Conservation (phyloP, 768 basidiomycete genomes). For the Phylloporus arenicola region DNA sequence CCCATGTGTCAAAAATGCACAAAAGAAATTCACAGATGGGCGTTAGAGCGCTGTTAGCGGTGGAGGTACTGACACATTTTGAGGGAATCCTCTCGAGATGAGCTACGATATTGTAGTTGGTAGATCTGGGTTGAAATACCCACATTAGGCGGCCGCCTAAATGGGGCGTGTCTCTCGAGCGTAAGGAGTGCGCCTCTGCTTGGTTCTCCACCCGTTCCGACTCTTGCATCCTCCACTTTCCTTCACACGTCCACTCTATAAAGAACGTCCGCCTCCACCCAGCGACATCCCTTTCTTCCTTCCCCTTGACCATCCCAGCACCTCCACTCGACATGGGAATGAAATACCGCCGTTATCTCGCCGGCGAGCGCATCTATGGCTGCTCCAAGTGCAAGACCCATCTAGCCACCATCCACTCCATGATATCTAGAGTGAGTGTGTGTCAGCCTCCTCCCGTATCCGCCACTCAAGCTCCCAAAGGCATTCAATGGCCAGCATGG, state of each 20-base stretch:
- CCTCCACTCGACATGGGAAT: conserved; percentile 61
- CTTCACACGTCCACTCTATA: conserved; percentile 30
- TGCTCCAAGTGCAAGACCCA: conserved; percentile 85
- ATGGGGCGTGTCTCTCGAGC: conserved; percentile 18
- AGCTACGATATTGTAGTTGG: not conserved
- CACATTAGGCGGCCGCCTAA: not conserved
- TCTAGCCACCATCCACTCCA: conserved; percentile 84
- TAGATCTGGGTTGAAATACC: not conserved
- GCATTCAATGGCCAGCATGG: conserved; percentile 98
- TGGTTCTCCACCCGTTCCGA: conserved; percentile 9
- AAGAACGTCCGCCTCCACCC: conserved; percentile 13
- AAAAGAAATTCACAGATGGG: conserved; percentile 1
- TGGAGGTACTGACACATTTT: not conserved
- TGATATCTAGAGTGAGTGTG: conserved; percentile 76
- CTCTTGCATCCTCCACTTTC: conserved; percentile 2
- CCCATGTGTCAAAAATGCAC: not conserved
- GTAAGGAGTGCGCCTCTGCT: conserved; percentile 20
- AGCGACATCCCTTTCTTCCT: not conserved
- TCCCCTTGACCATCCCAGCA: not conserved
- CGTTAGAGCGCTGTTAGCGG: conserved; percentile 26
- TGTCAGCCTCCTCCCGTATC: not conserved
- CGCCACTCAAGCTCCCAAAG: conserved; percentile 39
- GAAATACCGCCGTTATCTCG: conserved; percentile 83
- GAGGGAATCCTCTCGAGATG: no score
- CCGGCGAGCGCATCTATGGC: conserved; percentile 81